Base-by-base conservation (phyloP, 192 early-diverging fungal species). In the Rhizophagus prolifer region DNA sequence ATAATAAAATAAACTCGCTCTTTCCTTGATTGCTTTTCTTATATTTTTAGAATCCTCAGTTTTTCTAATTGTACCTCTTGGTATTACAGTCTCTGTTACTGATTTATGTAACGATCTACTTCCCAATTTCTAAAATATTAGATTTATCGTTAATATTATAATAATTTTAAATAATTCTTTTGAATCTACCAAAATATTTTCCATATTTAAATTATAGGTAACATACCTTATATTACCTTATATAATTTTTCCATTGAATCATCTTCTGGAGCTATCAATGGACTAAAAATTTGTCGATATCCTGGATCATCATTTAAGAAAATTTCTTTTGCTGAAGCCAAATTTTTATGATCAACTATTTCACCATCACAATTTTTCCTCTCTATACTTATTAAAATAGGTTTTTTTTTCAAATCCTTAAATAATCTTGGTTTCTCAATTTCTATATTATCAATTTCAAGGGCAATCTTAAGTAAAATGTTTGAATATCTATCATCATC, bases 261-360 rank as follows among this genome's bases (percentile, higher is more conserved):
- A 31, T 95, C 94, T 74, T 91, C 86, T 7, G 95, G 95, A 2
- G 88, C 88, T 63, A 84, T 84, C 6, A 94, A 80, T 2, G 95
- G 95, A 0, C 82, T 82, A 78, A 97, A 97, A 41, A 94, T 83
- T 70, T 92, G 88, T 9, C 87, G 85, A 13, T 91, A 82, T 5
- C 88, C 87, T 1, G 90, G 86, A 68, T 96, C 92, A 81, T 97
- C 94, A 26, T 92, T 89, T 47, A 97, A 81, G 74, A 87, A 93
- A 30, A 97, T 92, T 50, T 93, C 89, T 7, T 82, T 75, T 0
- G 95, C 92, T 7, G 78, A 75, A 0, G 91, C 94, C 10, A 96
- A 84, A 41, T 83, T 79, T 77, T 90, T 92, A 36, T 88, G 79
- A 12, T 92, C 80, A 68, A 84, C 81, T 6, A 91, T 78, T 5